Conservation (phyloP, 192 early-diverging fungal species). For the Glomus cerebriforme region DNA sequence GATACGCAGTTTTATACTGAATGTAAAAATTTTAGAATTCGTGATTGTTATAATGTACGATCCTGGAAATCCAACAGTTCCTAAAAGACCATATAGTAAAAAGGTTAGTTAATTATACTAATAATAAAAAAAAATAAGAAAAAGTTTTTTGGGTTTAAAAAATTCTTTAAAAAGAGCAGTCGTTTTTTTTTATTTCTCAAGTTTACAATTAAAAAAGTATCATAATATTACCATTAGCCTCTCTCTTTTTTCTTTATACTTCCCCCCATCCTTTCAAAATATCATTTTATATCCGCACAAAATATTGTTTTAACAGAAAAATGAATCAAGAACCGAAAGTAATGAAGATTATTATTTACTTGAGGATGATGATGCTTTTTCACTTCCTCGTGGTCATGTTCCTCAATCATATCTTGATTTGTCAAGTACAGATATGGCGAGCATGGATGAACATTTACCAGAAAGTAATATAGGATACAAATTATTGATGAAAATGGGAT, state of each 20-base stretch:
- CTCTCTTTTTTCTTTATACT: slow-evolving; percentile 10
- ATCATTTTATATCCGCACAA: neutral
- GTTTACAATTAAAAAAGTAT: neutral
- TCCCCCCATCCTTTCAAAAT: neutral
- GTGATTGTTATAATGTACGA: neutral
- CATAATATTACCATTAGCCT: slow-evolving; percentile 19
- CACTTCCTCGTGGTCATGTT: slow-evolving; percentile 28
- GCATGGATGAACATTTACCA: slow-evolving; percentile 64
- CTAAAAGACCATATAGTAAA: neutral
- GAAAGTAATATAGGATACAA: slow-evolving; percentile 63
- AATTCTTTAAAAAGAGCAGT: neutral
- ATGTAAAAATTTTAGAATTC: neutral
- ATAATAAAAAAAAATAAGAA: neutral
- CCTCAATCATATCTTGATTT: slow-evolving; percentile 28
- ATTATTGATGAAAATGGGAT: slow-evolving; percentile 74
- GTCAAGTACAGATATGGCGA: slow-evolving; percentile 38
- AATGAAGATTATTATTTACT: neutral
- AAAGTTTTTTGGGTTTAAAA: neutral
- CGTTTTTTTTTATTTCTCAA: neutral
- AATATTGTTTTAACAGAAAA: neutral
- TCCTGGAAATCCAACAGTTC: neutral
- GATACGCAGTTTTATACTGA: too few species aligned
- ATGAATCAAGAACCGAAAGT: neutral
- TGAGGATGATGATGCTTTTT: neutral
- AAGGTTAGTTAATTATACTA: neutral